Percentiles rank a stretch among this genome's conserved stretches.
phyloP scores from a whole-genome alignment of 1,139 yeast genomes.

The Suhomyces panamericanus region DNA sequence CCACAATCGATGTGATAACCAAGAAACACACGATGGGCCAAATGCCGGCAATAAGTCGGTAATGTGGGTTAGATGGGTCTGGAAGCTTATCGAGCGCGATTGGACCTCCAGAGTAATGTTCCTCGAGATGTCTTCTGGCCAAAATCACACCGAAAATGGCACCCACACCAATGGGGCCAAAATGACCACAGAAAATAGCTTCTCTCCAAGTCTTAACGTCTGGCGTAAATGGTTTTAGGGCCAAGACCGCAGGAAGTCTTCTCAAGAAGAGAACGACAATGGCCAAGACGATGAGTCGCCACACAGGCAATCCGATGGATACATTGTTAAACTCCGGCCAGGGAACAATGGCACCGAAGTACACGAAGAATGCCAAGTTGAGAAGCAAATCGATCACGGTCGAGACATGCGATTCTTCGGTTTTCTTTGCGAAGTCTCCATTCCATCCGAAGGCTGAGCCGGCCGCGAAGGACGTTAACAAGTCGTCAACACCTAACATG shows the following conservation, averaged over 20 bases:
- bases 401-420: constrained; percentile 90
- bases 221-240: constrained; percentile 80
- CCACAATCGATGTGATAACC: constrained; percentile 82
- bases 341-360: constrained; percentile 92
- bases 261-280: constrained; percentile 80
- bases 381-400: constrained; percentile 85
- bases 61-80: constrained; percentile 52
- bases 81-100: constrained; percentile 65
- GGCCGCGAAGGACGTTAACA: constrained; percentile 90
- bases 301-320: constrained; percentile 67
- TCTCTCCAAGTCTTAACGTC: constrained; percentile 95
- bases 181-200: constrained; percentile 93
- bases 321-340: constrained; percentile 80
- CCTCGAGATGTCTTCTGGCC: constrained; percentile 78
- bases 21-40: constrained; percentile 93
- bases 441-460: constrained; percentile 98
- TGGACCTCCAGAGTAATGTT: constrained; percentile 51
- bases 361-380: constrained; percentile 86
- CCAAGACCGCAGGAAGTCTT: constrained; percentile 83
- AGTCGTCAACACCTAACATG: constrained; percentile 88
- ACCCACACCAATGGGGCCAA: constrained; percentile 98
- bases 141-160: constrained; percentile 89
- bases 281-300: constrained; percentile 84
- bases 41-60: constrained; percentile 67
- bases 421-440: constrained; percentile 84